Percentiles rank a stretch among this genome's conserved stretches.
Evolutionary conservation across 345 rosid species (phyloP).

Genomic region (Lepidium aucheri): DNA sequence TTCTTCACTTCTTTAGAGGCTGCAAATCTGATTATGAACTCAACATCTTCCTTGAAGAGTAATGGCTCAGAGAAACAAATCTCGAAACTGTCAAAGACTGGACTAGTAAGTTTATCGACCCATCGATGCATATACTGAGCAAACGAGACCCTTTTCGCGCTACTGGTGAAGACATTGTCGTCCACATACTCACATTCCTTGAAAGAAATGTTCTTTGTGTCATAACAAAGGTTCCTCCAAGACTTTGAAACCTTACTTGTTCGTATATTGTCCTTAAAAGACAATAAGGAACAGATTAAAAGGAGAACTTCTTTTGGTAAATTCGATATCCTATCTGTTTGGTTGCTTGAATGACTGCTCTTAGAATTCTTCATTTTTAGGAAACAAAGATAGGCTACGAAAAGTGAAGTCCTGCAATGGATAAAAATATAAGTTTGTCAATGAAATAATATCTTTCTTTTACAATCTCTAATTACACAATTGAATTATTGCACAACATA

Average conservation of each 20-base stretch:
- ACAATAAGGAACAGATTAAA: slow-evolving; percentile 20
- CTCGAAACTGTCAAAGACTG: slow-evolving; percentile 1
- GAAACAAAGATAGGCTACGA: not conserved
- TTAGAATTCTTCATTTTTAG: not conserved
- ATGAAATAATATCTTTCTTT: not conserved
- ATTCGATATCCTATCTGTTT: slow-evolving; percentile 11
- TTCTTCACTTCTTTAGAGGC: not conserved
- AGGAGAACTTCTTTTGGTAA: not conserved
- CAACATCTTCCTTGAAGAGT: slow-evolving; percentile 3
- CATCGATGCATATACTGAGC: slow-evolving; percentile 5
- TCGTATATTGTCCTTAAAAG: slow-evolving; percentile 34
- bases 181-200: slow-evolving; percentile 19
- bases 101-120: not conserved
- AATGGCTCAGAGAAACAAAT: slow-evolving; percentile 22
- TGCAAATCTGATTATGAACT: slow-evolving; percentile 17
- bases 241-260: slow-evolving; percentile 20
- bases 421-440: not conserved
- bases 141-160: slow-evolving; percentile 5
- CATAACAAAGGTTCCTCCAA: slow-evolving; percentile 26
- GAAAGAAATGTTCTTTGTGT: slow-evolving; percentile 18
- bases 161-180: not conserved
- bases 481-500: not conserved
- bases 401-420: not conserved
- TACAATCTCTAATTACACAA: not conserved
- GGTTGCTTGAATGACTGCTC: not conserved